phyloP scores from a whole-genome alignment of 1,284 basidiomycete species.

The Cryptococcus hybrid region DNA sequence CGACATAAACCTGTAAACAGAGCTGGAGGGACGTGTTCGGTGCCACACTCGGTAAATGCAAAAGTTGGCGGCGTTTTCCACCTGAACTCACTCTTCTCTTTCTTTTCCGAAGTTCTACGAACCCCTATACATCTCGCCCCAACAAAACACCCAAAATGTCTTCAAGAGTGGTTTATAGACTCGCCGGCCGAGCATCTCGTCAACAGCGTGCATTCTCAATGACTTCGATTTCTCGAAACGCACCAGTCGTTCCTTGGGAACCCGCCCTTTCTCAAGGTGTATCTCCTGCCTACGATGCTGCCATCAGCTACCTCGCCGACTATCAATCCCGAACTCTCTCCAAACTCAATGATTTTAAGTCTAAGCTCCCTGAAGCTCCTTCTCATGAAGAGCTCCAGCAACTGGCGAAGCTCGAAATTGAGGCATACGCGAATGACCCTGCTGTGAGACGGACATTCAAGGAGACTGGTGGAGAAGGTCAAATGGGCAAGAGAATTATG shows the following conservation, averaged over 20 bases:
- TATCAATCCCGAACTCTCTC: constrained; percentile 13
- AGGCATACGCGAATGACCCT: constrained; percentile 45
- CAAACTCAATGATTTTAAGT: constrained; percentile 13
- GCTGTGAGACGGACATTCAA: constrained; percentile 33
- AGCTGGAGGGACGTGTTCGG: too few relatives aligned
- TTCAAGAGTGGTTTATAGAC: not conserved
- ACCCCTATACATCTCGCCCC: too few relatives aligned
- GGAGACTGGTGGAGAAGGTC: constrained; percentile 37
- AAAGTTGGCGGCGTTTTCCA: too few relatives aligned
- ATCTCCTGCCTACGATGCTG: constrained; percentile 46
- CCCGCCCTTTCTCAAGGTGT: constrained; percentile 40
- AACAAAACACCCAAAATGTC: not conserved
- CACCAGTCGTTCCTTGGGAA: constrained; percentile 22
- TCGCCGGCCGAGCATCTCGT: constrained; percentile 11
- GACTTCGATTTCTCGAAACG: constrained; percentile 3
- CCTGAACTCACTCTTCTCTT: too few relatives aligned
- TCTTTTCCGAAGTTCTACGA: too few relatives aligned
- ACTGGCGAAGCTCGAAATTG: constrained; percentile 36
- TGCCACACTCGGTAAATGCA: too few relatives aligned
- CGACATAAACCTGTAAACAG: too few relatives aligned
- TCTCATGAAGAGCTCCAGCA: constrained; percentile 10
- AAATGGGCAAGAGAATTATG: constrained; percentile 61
- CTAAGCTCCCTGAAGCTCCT: constrained; percentile 7
- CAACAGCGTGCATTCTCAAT: constrained; percentile 4
- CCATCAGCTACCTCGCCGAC: constrained; percentile 34